These are phyloP conservation scores for Lodderomyces oxycetoniae DNA, from an alignment of 1,139 yeast genomes.

Conservation along the genomic window DNA sequence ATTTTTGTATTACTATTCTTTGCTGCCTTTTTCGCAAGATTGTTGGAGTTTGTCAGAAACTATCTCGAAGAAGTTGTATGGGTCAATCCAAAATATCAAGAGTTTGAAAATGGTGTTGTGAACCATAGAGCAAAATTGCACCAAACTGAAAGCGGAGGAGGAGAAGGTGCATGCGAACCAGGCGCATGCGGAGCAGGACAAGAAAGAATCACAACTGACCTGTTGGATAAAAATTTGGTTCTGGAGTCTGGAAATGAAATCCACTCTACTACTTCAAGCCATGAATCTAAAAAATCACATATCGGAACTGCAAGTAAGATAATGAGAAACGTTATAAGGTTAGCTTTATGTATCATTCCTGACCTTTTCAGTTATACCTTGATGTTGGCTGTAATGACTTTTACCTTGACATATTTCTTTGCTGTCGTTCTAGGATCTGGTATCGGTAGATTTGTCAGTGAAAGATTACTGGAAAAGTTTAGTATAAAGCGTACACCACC, in stretches of 20 bases:
- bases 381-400: slow-evolving; percentile 78
- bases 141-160: slow-evolving; percentile 2
- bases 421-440: slow-evolving; percentile 68
- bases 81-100: slow-evolving; percentile 32
- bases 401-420: slow-evolving; percentile 59
- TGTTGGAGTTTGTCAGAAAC: slow-evolving; percentile 52
- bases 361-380: slow-evolving; percentile 64
- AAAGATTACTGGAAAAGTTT: slow-evolving; percentile 35
- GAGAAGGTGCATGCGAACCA: slow-evolving; percentile 1
- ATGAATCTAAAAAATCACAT: slow-evolving; percentile 3
- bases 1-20: slow-evolving; percentile 58
- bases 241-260: background rate
- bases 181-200: background rate
- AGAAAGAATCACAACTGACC: too few relatives aligned
- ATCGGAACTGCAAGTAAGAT: slow-evolving; percentile 24
- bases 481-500: slow-evolving; percentile 11
- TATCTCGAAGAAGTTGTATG: slow-evolving; percentile 67
- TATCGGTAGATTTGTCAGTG: slow-evolving; percentile 63
- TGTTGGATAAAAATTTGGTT: slow-evolving; percentile 5
- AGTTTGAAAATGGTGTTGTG: slow-evolving; percentile 11
- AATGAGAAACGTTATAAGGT: slow-evolving; percentile 51
- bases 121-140: slow-evolving; percentile 9
- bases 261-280: background rate
- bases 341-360: slow-evolving; percentile 52
- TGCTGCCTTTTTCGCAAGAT: slow-evolving; percentile 54